Evolutionary conservation across 352 stramenopile species (phyloP).

Genomic region (Phytophthora palmivora): DNA sequence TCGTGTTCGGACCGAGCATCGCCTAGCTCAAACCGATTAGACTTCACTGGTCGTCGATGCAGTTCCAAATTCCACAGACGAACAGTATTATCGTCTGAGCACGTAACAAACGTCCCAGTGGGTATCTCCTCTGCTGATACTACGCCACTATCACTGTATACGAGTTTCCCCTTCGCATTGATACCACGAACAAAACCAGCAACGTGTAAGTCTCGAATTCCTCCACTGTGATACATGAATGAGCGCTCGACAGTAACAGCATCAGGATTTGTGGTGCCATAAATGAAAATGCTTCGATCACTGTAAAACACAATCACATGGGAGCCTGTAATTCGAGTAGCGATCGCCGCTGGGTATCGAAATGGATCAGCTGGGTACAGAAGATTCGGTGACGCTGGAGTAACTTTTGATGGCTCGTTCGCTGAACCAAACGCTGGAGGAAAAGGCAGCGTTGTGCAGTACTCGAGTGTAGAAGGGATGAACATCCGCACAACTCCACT

Average conservation of each 20-base stretch:
- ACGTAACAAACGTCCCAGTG: constrained; percentile 81
- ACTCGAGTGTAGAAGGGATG: constrained; percentile 75
- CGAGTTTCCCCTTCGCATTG: constrained; percentile 63
- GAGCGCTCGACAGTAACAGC: constrained; percentile 62
- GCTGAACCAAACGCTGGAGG: constrained; percentile 70
- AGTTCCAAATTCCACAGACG: constrained; percentile 88
- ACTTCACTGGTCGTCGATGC: constrained; percentile 49
- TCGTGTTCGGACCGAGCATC: constrained; percentile 24
- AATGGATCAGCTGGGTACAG: constrained; percentile 63
- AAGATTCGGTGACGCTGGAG: constrained; percentile 15
- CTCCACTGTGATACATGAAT: constrained; percentile 84
- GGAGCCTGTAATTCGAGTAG: constrained; percentile 64
- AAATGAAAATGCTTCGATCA: constrained; percentile 86
- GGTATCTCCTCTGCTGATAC: constrained; percentile 39
- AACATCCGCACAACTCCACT: constrained; percentile 78
- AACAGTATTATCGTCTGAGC: constrained; percentile 87
- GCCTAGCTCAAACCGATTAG: constrained; percentile 35
- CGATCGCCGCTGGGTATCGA: constrained; percentile 65
- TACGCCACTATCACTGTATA: constrained; percentile 47
- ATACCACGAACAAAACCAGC: constrained; percentile 57
- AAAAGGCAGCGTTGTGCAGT: constrained; percentile 77
- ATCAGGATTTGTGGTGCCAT: constrained; percentile 62
- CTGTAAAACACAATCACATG: constrained; percentile 78
- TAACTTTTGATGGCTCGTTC: constrained; percentile 21
- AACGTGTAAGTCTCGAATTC: constrained; percentile 72